Percentiles rank a stretch among this genome's conserved stretches.
Evolutionary conservation across 2,329 filamentous ascomycete species (phyloP).

Genomic region (Ploettnerulaceae sp.): DNA sequence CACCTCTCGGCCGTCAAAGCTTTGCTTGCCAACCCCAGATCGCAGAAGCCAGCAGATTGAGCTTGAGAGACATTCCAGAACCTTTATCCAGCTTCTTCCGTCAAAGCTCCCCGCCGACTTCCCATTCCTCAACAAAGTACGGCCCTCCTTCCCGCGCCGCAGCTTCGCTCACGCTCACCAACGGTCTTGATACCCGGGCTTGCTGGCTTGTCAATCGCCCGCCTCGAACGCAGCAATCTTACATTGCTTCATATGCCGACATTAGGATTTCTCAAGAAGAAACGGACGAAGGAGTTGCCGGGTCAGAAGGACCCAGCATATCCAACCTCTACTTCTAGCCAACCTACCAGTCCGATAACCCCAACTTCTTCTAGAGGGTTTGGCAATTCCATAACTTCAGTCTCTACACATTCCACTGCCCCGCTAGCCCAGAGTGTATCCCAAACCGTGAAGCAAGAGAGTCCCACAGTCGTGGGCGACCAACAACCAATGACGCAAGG

Average conservation of each 20-base stretch:
- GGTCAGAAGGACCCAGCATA: conserved; percentile 61
- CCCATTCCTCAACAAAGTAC: conserved; percentile 1
- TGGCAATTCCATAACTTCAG: conserved; percentile 37
- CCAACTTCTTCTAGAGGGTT: conserved; percentile 51
- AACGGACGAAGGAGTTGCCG: conserved; percentile 87
- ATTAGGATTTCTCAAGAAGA: conserved; percentile 96
- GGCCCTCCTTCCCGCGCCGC: neutral
- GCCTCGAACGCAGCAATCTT: conserved; percentile 26
- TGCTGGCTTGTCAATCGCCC: conserved; percentile 27
- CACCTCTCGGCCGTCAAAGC: conserved; percentile 16
- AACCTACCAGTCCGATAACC: conserved; percentile 60
- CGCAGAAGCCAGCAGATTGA: conserved; percentile 13
- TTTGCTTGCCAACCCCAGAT: conserved; percentile 10
- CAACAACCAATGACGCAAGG: conserved; percentile 33
- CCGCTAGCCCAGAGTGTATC: conserved; percentile 29
- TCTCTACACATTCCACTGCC: conserved; percentile 35
- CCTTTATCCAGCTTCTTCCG: conserved; percentile 14
- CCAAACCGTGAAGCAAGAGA: conserved; percentile 28
- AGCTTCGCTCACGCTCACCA: conserved; percentile 16
- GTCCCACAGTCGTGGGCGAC: conserved; percentile 30
- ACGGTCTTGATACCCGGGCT: conserved; percentile 23
- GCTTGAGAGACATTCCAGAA: conserved; percentile 25
- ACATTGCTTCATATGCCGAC: conserved; percentile 67
- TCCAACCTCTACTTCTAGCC: conserved; percentile 62
- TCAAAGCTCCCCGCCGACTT: conserved; percentile 2